Evolutionary conservation across 2,329 filamentous ascomycete species (phyloP).

Genomic region (Fusarium continuum): DNA sequence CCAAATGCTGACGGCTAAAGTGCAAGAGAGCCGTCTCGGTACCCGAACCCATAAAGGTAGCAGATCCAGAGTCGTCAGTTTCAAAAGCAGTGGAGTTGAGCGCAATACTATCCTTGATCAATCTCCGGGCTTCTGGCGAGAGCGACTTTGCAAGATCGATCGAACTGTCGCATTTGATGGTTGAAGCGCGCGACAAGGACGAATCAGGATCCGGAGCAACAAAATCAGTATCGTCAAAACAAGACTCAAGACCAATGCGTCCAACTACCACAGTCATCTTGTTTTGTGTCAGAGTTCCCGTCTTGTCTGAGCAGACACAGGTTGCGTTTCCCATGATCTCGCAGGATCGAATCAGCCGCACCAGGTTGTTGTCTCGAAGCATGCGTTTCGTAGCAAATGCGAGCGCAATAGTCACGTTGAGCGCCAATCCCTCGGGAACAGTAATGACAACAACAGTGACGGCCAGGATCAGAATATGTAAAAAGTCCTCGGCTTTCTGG

Average conservation of each 20-base stretch:
- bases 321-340: conserved; percentile 73
- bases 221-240: conserved; percentile 50
- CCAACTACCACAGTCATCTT: conserved; percentile 70
- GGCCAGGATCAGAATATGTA: conserved; percentile 66
- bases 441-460: conserved; percentile 68
- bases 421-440: conserved; percentile 67
- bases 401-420: conserved; percentile 69
- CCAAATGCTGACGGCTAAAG: conserved; percentile 60
- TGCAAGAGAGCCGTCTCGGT: conserved; percentile 64
- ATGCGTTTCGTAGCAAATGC: conserved; percentile 71
- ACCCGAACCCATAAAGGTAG: conserved; percentile 62
- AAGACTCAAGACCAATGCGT: conserved; percentile 56
- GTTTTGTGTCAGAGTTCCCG: conserved; percentile 71
- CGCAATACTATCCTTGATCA: conserved; percentile 54
- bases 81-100: conserved; percentile 66
- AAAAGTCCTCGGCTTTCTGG: conserved; percentile 64
- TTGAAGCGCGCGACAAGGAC: conserved; percentile 34
- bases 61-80: conserved; percentile 49
- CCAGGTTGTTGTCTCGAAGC: conserved; percentile 70
- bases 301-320: conserved; percentile 72
- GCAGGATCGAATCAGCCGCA: conserved; percentile 66
- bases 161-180: conserved; percentile 43
- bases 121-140: conserved; percentile 46
- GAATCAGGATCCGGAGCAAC: conserved; percentile 28
- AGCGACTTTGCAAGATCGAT: conserved; percentile 45